Base-by-base conservation (phyloP, 148 eudicot genomes). In the Oxyria digyna region DNA sequence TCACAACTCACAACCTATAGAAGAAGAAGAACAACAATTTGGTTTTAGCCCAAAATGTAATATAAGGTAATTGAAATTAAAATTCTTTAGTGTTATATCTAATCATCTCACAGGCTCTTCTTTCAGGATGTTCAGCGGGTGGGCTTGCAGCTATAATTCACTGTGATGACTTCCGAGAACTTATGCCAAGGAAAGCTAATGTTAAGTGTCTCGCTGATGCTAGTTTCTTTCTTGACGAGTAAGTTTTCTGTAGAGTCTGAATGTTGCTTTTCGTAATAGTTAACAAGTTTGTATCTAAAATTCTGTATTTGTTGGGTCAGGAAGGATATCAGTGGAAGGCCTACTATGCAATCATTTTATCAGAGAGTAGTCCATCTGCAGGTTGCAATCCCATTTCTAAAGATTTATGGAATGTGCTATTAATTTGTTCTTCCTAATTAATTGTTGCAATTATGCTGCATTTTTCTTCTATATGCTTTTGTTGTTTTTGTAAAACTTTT, bases 101-200 rank as follows among this genome's bases (percentile, higher is more conserved):
- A 59, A 76, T 81, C 70, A 83, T 73, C 83, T 74, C 75, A 76
- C 87, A 93, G 98, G 98, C 96, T 82, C 87, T 93, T 82, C 96
- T 93, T 82, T 83, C 98, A 76, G 98, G 98, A 76, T 93, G 98
- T 85, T 93, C 98, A 73, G 98, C 98, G 72, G 98, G 98, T 75
- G 98, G 91, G 74, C 84, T 93, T 77, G 96, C 96, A 69, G 84
- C 89, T 70, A 86, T 93, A 79, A 80, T 93, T 71, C 98, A 93
- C 77, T 93, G 98, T 78, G 96, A 93, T 75, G 80, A 78, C 71
- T 89, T 93, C 71, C 85, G 82, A 38, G 74, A 68, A 46, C 74
- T 79, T 76, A 74, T 93, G 73, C 94, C 95, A 27, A 82, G 78
- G 78, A 74, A 72, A 74, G 83, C 85, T 69, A 74, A 35, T 74